Conservation (phyloP, 2,329 filamentous ascomycete genomes). For the Leptographium radiaticola region DNA sequence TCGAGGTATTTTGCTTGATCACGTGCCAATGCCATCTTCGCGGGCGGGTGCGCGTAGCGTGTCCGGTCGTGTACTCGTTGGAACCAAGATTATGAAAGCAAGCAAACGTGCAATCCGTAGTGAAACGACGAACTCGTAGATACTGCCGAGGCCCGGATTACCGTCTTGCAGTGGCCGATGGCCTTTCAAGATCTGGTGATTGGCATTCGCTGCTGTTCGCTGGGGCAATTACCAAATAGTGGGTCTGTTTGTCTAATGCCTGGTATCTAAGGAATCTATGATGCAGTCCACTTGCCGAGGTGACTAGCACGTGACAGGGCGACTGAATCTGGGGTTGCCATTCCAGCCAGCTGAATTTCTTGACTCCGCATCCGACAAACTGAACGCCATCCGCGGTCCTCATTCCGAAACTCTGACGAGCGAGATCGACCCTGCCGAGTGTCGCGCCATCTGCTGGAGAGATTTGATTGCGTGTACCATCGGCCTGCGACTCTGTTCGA, state of each 20-base stretch:
- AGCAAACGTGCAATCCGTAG: no score
- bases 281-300: constrained; percentile 2
- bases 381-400: background rate
- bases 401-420: background rate
- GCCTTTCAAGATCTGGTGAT: no score
- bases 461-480: background rate
- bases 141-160: no score
- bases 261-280: no score
- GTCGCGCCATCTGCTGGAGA: background rate
- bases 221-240: no score
- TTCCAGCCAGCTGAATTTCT: constrained; percentile 14
- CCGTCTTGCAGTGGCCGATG: no score
- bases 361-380: background rate
- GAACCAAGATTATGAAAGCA: no score
- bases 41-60: no score
- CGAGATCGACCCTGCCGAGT: background rate
- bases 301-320: background rate
- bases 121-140: no score
- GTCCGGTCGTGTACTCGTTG: no score
- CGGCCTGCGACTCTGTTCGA: background rate
- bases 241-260: no score
- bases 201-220: no score
- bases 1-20: background rate
- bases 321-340: constrained; percentile 3
- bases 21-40: background rate